These are phyloP conservation scores for Saccharomycopsis malanga DNA, from an alignment of 805 yeast species.

Conservation along the genomic window DNA sequence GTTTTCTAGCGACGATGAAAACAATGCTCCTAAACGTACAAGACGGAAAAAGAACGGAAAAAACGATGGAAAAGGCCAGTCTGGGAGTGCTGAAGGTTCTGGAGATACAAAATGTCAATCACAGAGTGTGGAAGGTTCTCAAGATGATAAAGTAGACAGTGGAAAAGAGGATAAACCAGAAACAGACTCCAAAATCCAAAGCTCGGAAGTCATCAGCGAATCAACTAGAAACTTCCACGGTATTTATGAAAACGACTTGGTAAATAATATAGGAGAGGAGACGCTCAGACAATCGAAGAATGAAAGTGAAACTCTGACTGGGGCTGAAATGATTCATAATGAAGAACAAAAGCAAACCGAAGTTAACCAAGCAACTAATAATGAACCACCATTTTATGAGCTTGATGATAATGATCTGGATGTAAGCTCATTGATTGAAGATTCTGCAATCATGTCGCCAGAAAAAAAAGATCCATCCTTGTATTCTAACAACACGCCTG, in stretches of 20 bases:
- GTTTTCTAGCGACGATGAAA: constrained; percentile 16
- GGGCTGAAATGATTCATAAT: neutral
- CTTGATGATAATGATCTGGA: constrained; percentile 3
- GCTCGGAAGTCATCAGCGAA: neutral
- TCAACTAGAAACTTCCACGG: neutral
- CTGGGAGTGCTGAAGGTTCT: neutral
- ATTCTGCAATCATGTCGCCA: constrained; percentile 20
- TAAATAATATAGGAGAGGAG: too few species aligned
- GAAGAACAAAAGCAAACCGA: neutral
- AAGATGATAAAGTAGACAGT: neutral
- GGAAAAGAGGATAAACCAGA: neutral
- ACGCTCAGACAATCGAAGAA: too few species aligned
- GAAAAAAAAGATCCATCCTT: constrained; percentile 21
- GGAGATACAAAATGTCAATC: neutral
- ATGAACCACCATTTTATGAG: neutral
- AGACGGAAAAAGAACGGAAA: constrained; percentile 6
- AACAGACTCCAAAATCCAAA: neutral
- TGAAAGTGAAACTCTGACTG: too few species aligned
- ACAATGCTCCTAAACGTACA: constrained; percentile 1
- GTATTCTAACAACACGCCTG: constrained; percentile 16
- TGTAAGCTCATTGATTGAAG: constrained; percentile 15
- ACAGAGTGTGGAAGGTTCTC: neutral
- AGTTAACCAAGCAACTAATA: neutral
- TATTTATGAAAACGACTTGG: too few species aligned
- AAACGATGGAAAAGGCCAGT: constrained; percentile 1